Conservation (phyloP, 164 flowering plant species). For the Dillenia turbinata region DNA sequence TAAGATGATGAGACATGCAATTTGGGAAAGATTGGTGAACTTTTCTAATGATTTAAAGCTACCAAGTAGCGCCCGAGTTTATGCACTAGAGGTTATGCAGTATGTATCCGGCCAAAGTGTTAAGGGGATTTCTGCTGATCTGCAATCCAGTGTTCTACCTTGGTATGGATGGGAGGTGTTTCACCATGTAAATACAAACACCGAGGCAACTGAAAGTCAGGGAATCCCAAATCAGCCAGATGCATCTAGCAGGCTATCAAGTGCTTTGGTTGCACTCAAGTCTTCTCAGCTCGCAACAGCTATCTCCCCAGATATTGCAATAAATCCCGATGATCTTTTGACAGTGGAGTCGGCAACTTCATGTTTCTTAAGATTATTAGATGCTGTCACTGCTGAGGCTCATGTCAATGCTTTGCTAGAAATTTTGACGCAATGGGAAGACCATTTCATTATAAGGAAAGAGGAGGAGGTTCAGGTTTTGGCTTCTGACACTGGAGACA, state of each 20-base stretch:
- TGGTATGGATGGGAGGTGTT: conserved; percentile 90
- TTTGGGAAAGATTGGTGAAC: conserved; percentile 62
- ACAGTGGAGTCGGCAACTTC: conserved; percentile 57
- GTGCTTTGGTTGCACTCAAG: conserved; percentile 77
- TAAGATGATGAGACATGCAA: conserved; percentile 52
- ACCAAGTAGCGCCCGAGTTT: conserved; percentile 64
- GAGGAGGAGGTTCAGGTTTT: conserved; percentile 31
- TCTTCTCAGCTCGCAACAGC: conserved; percentile 67
- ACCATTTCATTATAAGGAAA: conserved; percentile 35
- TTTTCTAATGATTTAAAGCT: conserved; percentile 71
- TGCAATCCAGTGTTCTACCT: conserved; percentile 40
- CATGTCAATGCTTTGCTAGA: conserved; percentile 53
- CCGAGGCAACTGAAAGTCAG: conserved; percentile 23
- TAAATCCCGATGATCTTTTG: conserved; percentile 62
- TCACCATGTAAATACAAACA: conserved; percentile 18
- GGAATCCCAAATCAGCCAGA: conserved; percentile 32
- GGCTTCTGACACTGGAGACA: conserved; percentile 34
- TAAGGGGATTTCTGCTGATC: conserved; percentile 38
- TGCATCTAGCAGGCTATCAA: conserved; percentile 48
- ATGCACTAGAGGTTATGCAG: conserved; percentile 77
- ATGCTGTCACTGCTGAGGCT: conserved; percentile 23
- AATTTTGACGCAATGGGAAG: conserved; percentile 82
- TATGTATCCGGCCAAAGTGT: conserved; percentile 45
- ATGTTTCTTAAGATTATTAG: conserved; percentile 59
- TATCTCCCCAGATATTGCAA: conserved; percentile 58